These are phyloP conservation scores for Trichocladium antarcticum DNA, from an alignment of 495 filamentous ascomycete genomes.

Conservation along the genomic window DNA sequence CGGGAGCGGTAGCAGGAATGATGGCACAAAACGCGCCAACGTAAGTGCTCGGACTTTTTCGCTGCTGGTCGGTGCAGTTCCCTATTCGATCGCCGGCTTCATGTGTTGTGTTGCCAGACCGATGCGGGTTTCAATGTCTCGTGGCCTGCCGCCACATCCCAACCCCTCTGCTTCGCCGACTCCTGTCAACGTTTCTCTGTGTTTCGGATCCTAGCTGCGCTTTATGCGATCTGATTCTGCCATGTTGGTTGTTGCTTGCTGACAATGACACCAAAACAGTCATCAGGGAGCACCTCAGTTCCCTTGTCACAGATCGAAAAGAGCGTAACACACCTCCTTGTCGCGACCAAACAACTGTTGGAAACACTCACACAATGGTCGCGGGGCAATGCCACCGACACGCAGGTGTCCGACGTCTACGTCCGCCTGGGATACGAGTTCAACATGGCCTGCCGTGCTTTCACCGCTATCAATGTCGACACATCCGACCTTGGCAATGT, in stretches of 20 bases:
- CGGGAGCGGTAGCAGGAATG: conserved; percentile 25
- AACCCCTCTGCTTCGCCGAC: not conserved
- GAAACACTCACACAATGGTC: conserved; percentile 98
- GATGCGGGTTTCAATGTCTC: not conserved
- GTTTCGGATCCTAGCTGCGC: not conserved
- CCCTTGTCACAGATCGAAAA: conserved; percentile 90
- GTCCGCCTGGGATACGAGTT: conserved; percentile 96
- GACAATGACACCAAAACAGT: conserved; percentile 23
- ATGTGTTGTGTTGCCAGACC: not conserved
- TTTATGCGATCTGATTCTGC: not conserved
- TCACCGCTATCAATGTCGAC: conserved; percentile 91
- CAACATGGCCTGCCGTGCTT: conserved; percentile 93
- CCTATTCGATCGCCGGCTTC: conserved; percentile 12
- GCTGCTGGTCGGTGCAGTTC: conserved; percentile 14
- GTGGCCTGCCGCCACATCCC: not conserved
- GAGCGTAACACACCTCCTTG: conserved; percentile 92
- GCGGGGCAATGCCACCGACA: conserved; percentile 76
- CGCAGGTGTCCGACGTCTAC: conserved; percentile 94
- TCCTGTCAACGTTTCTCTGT: not conserved
- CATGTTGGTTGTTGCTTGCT: conserved; percentile 7
- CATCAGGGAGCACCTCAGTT: conserved; percentile 32
- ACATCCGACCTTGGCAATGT: conserved; percentile 89
- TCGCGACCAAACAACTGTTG: conserved; percentile 93
- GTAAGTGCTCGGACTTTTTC: conserved; percentile 30
- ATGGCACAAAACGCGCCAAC: conserved; percentile 36